Evolutionary conservation across 2,329 filamentous ascomycete species (phyloP).

Genomic region (Atkinsonella texensis): DNA sequence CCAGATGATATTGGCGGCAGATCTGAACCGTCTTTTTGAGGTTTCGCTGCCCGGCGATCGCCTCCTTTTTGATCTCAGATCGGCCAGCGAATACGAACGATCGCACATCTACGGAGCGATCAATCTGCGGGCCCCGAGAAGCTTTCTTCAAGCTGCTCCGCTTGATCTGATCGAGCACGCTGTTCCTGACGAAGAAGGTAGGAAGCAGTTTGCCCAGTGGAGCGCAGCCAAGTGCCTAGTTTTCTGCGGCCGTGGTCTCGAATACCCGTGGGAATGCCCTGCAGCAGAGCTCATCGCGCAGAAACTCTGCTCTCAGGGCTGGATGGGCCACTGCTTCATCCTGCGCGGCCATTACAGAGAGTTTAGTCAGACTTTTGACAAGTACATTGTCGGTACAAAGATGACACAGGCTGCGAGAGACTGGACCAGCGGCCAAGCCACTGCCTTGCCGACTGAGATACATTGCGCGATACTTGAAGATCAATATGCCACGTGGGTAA

Average conservation of each 20-base stretch:
- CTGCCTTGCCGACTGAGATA: conserved; percentile 8
- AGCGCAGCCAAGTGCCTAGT: conserved; percentile 35
- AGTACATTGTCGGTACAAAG: conserved; percentile 33
- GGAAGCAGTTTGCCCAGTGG: conserved; percentile 34
- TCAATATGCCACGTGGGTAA: conserved; percentile 33
- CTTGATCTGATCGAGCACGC: conserved; percentile 39
- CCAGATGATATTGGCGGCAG: conserved; percentile 38
- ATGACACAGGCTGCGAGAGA: conserved; percentile 29
- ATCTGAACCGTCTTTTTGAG: conserved; percentile 38
- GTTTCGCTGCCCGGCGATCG: conserved; percentile 34
- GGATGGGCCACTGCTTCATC: conserved; percentile 39
- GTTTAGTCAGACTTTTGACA: conserved; percentile 40
- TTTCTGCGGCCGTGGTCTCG: conserved; percentile 39
- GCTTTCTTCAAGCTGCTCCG: conserved; percentile 34
- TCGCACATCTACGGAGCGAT: conserved; percentile 41
- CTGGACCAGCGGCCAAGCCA: conserved; percentile 21
- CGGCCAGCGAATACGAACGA: conserved; percentile 32
- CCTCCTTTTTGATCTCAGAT: conserved; percentile 38
- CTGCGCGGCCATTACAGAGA: conserved; percentile 45
- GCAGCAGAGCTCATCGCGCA: conserved; percentile 31
- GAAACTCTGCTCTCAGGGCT: conserved; percentile 34
- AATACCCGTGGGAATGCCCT: conserved; percentile 39
- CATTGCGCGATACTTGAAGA: conserved; percentile 20
- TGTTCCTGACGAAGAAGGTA: conserved; percentile 36
- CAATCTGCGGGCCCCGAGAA: conserved; percentile 37